Conservation (phyloP, 179 eudicot species). For the Beta macrorhiza region DNA sequence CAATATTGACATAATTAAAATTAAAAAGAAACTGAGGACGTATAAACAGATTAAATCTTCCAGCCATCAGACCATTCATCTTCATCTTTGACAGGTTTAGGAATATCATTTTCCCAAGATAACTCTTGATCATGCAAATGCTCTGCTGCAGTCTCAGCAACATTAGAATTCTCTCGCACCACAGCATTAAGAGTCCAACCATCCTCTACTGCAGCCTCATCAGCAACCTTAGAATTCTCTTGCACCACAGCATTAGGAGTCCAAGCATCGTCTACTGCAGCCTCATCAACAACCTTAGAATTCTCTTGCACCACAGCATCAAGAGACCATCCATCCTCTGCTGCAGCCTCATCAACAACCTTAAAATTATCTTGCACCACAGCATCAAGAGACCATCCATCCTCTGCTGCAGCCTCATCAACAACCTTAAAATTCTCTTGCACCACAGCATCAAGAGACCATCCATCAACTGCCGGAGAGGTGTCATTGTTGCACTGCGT, state of each 20-base stretch:
- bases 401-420: not conserved
- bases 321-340: not conserved
- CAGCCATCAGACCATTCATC: slow-evolving; percentile 65
- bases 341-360: not conserved
- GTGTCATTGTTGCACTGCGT: not conserved
- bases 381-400: slow-evolving; percentile 9
- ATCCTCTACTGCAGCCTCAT: not conserved
- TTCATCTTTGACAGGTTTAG: slow-evolving; percentile 40
- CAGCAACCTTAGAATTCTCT: not conserved
- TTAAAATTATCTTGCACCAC: not conserved
- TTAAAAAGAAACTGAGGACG: not conserved
- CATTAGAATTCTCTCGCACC: not conserved
- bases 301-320: not conserved
- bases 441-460: slow-evolving; percentile 11
- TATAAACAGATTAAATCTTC: slow-evolving; percentile 33
- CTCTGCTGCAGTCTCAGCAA: not conserved
- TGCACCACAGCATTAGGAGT: not conserved
- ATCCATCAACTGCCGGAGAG: not conserved
- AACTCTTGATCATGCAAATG: not conserved
- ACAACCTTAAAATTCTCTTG: not conserved
- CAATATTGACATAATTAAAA: not conserved
- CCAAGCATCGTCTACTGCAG: slow-evolving; percentile 2
- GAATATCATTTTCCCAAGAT: slow-evolving; percentile 24
- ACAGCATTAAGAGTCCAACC: too few relatives aligned
- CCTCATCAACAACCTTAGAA: too few relatives aligned